Base-by-base conservation (phyloP, 345 rosid genomes). In the Dipteronia sinensis region DNA sequence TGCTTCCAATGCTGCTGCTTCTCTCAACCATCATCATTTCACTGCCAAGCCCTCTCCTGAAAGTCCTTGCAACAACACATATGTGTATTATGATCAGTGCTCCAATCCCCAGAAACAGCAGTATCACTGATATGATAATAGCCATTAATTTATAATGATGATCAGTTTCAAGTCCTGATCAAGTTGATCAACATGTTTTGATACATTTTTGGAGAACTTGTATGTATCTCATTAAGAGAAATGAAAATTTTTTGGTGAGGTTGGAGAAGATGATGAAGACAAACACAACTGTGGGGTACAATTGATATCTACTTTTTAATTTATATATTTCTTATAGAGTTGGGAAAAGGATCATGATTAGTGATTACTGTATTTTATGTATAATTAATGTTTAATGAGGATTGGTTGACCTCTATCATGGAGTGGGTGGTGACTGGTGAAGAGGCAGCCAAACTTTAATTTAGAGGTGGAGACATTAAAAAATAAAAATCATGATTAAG, bases 51-150 rank as follows among this genome's bases (percentile, higher is more conserved):
- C 84, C 71, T 49, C 79, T 76, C 20, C 84, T 71, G 46, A 81
- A 80, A 34, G 78, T 66, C 85, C 88, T 76, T 80, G 83, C 83
- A 12, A 85, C 75, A 5, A 90, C 31, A 65, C 88, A 89, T 22
- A 84, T 59, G 70, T 89, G 92, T 10, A 87, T 25, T 16, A 86
- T 49, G 56, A 89, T 77, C 77, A 89, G 66, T 6, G 83, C 58
- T 23, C 82, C 89, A 56, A 90, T 76, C 1, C 82, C 89, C 2
- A 67, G n/a, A 74, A 89, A 85, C 47, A 89, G 46, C 27, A 89
- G 66, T 13, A 86, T 69, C 53, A 82, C 81, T 15, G 84, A 69
- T 17, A 85, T 79, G 25, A 84, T 66, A 19, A 86, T 76, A 2
- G 74, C 76, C 86, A 89, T 87, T 46, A 42, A 42, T 42, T 42